Evolutionary conservation across 2,329 filamentous ascomycete species (phyloP), one percentile per base, ranked within the genome.

Genomic region (Dactylellina cionopaga): DNA sequence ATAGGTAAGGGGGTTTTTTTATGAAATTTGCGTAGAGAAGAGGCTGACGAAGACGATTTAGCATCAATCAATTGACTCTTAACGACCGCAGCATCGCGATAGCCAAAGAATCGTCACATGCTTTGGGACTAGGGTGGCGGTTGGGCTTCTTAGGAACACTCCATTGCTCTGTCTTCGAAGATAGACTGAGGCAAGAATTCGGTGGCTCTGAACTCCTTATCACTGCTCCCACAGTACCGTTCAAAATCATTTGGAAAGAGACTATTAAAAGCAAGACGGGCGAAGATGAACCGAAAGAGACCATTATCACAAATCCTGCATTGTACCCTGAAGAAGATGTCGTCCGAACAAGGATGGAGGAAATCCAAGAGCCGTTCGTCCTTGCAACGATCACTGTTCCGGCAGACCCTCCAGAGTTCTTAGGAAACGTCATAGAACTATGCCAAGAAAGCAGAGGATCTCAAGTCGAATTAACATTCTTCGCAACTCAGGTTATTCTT

Each of bases 121-220:
- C 95, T 0, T 84, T 99, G 0, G 95, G 95, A 0, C 91, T 94
- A 0, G 95, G 95, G 1, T 99, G 95, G 90, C 89, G 95, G 46
- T 83, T 99, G 9, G 95, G 95, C 0, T 99, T 99, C 78, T 82
- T 99, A 2, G 95, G 95, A n/a, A 98, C 93, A 10, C 83, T 99
- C 49, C 95, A 99, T 80, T 98, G 95, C 82, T 98, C 93, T n/a
- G 95, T 99, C 3, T 99, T 99, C 77, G 93, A 99, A 81, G 95
- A 99, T 80, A 90, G 95, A 0, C 82, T 99, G 58, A 88, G 92
- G 43, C 92, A 97, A 80, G 95, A 99, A 80, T 93, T 99, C 78
- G 95, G 94, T 3, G 90, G 91, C 1, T 95, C 89, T 78, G 58
- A 71, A 24, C 92, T 99, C 79, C 97, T 99, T 81, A 95, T 99